These are phyloP conservation scores for Pilaira anomala DNA, from an alignment of 192 early-diverging fungal genomes.

Conservation along the genomic window DNA sequence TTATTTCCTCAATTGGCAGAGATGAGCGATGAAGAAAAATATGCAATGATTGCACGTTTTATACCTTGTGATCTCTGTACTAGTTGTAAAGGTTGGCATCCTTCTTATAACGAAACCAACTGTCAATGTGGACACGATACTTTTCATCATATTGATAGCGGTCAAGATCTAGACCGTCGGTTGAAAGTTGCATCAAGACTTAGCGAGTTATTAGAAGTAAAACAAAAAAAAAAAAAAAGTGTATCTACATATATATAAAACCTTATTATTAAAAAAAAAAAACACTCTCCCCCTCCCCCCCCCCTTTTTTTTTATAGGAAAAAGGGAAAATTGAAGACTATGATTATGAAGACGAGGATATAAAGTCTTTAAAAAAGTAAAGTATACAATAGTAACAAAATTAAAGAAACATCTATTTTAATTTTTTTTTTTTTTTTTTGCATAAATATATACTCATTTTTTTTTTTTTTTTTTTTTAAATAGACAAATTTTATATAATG, in stretches of 20 bases:
- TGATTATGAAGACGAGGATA: slow-evolving; percentile 49
- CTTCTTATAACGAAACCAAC: slow-evolving; percentile 25
- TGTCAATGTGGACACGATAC: slow-evolving; percentile 50
- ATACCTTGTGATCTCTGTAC: slow-evolving; percentile 44
- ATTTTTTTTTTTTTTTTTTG: neutral
- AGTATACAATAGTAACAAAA: neutral
- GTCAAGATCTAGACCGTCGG: slow-evolving; percentile 43
- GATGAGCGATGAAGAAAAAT: slow-evolving; percentile 31
- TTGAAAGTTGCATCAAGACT: slow-evolving; percentile 45
- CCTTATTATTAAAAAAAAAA: too few species aligned
- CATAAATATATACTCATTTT: too few species aligned
- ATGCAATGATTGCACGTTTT: slow-evolving; percentile 46
- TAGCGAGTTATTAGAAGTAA: slow-evolving; percentile 44
- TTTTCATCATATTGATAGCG: slow-evolving; percentile 42
- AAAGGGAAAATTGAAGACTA: slow-evolving; percentile 52
- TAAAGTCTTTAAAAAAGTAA: slow-evolving; percentile 45
- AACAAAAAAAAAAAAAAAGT: neutral
- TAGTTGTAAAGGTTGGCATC: slow-evolving; percentile 48
- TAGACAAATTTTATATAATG: slow-evolving; percentile 19
- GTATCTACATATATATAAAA: neutral
- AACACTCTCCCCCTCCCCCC: too few species aligned
- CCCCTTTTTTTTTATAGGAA: slow-evolving; percentile 33
- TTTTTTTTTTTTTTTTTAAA: neutral
- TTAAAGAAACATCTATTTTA: neutral
- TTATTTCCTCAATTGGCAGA: slow-evolving; percentile 17